These are phyloP conservation scores for Aspergillus haitiensis DNA, from an alignment of 495 filamentous ascomycete genomes.

Conservation along the genomic window DNA sequence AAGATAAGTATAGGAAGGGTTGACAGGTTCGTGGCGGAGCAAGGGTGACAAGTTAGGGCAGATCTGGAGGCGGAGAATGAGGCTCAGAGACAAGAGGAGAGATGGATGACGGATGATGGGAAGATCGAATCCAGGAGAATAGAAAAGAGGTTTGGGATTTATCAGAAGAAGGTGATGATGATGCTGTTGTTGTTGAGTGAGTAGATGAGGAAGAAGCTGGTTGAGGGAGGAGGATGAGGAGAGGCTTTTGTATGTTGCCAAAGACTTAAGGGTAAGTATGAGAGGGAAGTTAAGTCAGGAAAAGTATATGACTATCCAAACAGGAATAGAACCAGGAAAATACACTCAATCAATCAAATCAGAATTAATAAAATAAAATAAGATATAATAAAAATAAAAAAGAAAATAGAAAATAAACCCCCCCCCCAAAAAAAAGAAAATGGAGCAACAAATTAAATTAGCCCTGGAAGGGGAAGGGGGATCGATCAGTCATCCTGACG, in stretches of 20 bases:
- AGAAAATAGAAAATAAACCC: too few relatives aligned
- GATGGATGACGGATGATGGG: slow-evolving; percentile 8
- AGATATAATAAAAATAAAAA: too few relatives aligned
- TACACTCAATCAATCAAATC: slow-evolving; percentile 8
- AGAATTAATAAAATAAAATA: too few relatives aligned
- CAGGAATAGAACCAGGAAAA: slow-evolving; percentile 17
- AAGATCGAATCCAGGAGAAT: too few relatives aligned
- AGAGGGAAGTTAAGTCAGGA: slow-evolving; percentile 2
- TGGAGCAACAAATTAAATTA: slow-evolving; percentile 17
- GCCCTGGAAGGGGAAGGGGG: slow-evolving; percentile 7
- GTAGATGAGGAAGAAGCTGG: not conserved
- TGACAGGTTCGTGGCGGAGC: slow-evolving; percentile 21
- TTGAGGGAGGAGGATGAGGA: slow-evolving; percentile 20
- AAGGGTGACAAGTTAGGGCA: slow-evolving; percentile 11
- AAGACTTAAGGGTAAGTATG: slow-evolving; percentile 19
- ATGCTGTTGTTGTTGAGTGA: slow-evolving; percentile 10
- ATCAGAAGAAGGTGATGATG: not conserved
- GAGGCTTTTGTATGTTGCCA: slow-evolving; percentile 22
- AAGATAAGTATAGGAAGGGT: slow-evolving; percentile 20
- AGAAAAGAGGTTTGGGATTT: too few relatives aligned
- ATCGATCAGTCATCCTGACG: slow-evolving; percentile 4
- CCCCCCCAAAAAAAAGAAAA: not conserved
- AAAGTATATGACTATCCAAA: slow-evolving; percentile 17
- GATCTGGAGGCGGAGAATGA: slow-evolving; percentile 14
- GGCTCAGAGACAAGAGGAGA: slow-evolving; percentile 11